Evolutionary conservation across 495 filamentous ascomycete species (phyloP).

Genomic region (Neurospora africana): DNA sequence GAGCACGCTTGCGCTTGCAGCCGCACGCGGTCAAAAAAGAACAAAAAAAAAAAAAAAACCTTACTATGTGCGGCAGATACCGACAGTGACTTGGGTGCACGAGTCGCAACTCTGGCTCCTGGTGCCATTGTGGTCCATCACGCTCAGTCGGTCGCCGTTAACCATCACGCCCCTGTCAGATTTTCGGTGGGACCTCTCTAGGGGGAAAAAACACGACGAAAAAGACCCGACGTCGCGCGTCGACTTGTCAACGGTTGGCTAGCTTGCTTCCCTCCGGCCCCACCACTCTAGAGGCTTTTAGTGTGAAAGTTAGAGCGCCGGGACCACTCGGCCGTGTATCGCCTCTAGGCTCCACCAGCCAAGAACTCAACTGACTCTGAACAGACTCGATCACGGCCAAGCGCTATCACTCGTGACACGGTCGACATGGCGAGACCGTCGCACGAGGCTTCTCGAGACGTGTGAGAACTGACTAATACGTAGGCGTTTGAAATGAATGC

Average conservation of each 20-base stretch:
- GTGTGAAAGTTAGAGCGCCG: background rate
- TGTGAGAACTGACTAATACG: slow-evolving; percentile 15
- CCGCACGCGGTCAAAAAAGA: background rate
- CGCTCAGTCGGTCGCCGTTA: background rate
- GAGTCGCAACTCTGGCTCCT: background rate
- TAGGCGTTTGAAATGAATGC: slow-evolving; percentile 6
- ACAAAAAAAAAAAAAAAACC: background rate
- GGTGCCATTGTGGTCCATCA: background rate
- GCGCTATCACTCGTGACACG: slow-evolving; percentile 10
- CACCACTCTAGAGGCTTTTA: background rate
- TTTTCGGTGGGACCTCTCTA: background rate
- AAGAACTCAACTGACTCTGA: slow-evolving; percentile 20
- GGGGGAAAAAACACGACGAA: background rate
- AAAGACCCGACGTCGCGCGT: background rate
- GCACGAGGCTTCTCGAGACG: slow-evolving; percentile 19
- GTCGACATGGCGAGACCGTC: slow-evolving; percentile 16
- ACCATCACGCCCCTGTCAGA: background rate
- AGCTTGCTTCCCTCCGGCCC: background rate
- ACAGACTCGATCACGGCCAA: slow-evolving; percentile 11
- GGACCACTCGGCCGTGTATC: slow-evolving; percentile 6
- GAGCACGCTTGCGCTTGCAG: background rate
- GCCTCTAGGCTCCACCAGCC: slow-evolving; percentile 16
- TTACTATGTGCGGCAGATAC: background rate
- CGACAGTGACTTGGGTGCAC: background rate
- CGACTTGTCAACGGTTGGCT: background rate